Evolutionary conservation across 176 grass and related monocot genomes (phyloP), one percentile per base, ranked within the genome.

Genomic region (Aegilops bicornis): DNA sequence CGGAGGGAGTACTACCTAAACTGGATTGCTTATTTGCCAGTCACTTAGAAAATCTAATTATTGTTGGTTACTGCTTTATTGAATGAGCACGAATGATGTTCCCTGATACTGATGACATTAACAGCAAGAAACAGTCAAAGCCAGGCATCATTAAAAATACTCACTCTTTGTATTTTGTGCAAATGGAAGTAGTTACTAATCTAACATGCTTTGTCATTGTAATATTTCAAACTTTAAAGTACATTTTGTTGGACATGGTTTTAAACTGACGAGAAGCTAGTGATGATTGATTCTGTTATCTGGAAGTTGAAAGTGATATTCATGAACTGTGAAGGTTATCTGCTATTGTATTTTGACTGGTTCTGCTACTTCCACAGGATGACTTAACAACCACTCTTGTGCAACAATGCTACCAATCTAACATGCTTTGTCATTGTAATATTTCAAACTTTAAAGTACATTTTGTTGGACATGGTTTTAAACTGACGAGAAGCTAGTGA

Each of bases 371-470:
- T 67, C 70, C 56, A 60, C 85, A 99, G 94, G 97, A 99, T 88
- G 94, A 99, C 73, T 86, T 99, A 70, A 90, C 94, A 76, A 76
- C 83, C 80, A 99, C 97, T 39, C 90, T 99, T 69, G 89, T 97
- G 47, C 92, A 96, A 85, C 97, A 99, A 84, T 99, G 97, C 90
- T 47, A 25, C 23, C 0, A 27, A 40, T 74, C 40, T 47, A 47
- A n/a, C 7, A 27, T 86, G 37, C 2, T 71, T 76, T 85, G 32
- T 63, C 63, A 20, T 48, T 63, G 11, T 23, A 63, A 42, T 77
- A 22, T 12, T 80, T 73, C 8, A 11, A 63, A 50, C 39, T 73
- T 64, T 17, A 33, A 47, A 50, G 37, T 72, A 63, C 24, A 63
- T 48, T 60, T 62, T 29, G 2, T 73, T 73, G 68, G 31, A 59